Conservation (phyloP, 331 rosid genomes). For the Telfairia occidentalis region DNA sequence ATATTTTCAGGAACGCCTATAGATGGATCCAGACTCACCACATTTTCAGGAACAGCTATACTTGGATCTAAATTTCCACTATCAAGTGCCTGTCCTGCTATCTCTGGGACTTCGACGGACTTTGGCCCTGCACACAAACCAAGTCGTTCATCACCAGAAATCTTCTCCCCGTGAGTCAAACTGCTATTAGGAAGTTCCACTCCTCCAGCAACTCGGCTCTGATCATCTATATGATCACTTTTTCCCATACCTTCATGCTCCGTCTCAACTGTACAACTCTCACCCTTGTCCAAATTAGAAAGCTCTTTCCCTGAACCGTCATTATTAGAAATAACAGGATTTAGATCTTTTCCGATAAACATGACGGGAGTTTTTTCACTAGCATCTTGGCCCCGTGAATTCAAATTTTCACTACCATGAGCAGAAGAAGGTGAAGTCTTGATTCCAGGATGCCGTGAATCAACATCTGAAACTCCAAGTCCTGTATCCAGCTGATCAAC, state of each 20-base stretch:
- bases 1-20: not conserved
- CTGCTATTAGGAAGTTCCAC: constrained; percentile 16
- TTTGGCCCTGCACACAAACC: not conserved
- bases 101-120: not conserved
- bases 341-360: constrained; percentile 1
- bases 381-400: not conserved
- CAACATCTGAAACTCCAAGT: not conserved
- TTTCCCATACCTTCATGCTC: constrained; percentile 8
- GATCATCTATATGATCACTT: constrained; percentile 19
- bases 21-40: constrained; percentile 3
- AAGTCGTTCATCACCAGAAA: not conserved
- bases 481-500: not conserved
- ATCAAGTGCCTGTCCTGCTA: not conserved
- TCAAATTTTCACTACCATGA: not conserved
- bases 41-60: not conserved
- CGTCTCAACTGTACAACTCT: not conserved
- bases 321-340: not conserved
- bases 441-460: not conserved
- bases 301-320: not conserved
- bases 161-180: constrained; percentile 13
- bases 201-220: constrained; percentile 13
- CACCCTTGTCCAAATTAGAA: not conserved
- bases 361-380: not conserved
- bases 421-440: constrained; percentile 1
- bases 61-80: not conserved